Base-by-base conservation (phyloP, 805 yeast genomes). In the Crinitomyces ghanaensis region DNA sequence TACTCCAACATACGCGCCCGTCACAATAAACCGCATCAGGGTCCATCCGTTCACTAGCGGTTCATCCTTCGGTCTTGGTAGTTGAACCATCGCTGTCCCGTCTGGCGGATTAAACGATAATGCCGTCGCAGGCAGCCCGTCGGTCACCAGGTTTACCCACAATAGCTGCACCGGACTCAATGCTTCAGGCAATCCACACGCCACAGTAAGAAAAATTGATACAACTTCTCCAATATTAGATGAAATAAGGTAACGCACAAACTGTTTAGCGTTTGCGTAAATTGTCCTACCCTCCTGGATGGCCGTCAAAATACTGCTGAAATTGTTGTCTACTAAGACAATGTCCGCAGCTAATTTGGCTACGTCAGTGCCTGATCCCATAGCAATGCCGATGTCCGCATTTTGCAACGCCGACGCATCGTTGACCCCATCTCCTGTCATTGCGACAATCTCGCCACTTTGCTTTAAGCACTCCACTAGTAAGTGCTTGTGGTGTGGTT, bases 391-490 rank as follows among this genome's bases (percentile, higher is more conserved):
- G 37, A 71, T 71, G 49, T 71, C 76, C 2, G 77, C 75, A 39
- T 60, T 65, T 46, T 68, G 70, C 46, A 71, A 54, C 5, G 77
- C 72, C 6, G 77, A 76, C 0, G 76, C 71, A 51, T 71, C 77
- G 49, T 71, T 71, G 24, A 71, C 75, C 35, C 77, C 77, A 50
- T 71, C 77, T 26, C 73, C 73, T 4, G 72, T 66, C 77, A 71
- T 72, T 5, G 74, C 77, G 33, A 70, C 74, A 47, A 66, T 62
- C 35, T 67, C 69, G 15, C 69, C 66, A 14, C 48, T 35, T 24
- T 48, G 44, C 30, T 61, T 64, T 25, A 60, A 43, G 11, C 65
- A 66, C 28, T 68, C 72, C 31, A 70, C 72, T 53, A 70, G 61
- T 28, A 67, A 45, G 11, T 64, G 66, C 49, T 71, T 70, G 28